Conservation (phyloP, 1,139 yeast genomes). For the Blastobotrys raffinosifermentans region DNA sequence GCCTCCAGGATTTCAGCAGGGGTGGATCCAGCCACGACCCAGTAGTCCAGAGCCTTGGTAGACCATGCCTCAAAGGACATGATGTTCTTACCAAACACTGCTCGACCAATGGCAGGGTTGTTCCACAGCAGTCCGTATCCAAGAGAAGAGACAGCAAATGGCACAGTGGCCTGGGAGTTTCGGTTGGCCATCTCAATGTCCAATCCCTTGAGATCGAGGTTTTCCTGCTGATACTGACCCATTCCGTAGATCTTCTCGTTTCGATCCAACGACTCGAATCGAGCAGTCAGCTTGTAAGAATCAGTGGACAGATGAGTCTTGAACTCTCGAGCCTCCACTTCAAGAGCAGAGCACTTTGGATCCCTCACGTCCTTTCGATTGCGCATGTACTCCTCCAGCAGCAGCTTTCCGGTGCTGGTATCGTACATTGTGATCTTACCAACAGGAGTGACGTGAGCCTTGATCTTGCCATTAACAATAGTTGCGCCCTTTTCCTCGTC, state of each 20-base stretch:
- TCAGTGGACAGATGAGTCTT: conserved; percentile 10
- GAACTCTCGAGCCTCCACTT: conserved; percentile 17
- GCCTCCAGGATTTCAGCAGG: conserved; percentile 14
- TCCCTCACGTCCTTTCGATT: conserved; percentile 14
- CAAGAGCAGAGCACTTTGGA: conserved; percentile 14
- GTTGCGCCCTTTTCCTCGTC: conserved; percentile 1
- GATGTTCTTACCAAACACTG: conserved; percentile 15
- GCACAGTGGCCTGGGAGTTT: conserved; percentile 18
- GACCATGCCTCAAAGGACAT: conserved; percentile 16
- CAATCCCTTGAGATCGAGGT: conserved; percentile 14
- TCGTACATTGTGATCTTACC: conserved; percentile 14
- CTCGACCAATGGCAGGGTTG: conserved; percentile 16
- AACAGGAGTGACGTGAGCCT: conserved; percentile 8
- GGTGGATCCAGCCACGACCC: conserved; percentile 16
- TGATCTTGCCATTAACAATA: conserved; percentile 13
- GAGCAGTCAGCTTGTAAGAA: conserved; percentile 11
- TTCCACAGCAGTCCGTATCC: conserved; percentile 18
- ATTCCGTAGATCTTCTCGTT: conserved; percentile 17
- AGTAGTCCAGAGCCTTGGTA: conserved; percentile 14
- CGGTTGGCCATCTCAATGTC: conserved; percentile 17
- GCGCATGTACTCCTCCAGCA: conserved; percentile 15
- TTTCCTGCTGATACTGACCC: conserved; percentile 18
- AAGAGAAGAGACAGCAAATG: conserved; percentile 15
- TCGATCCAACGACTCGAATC: conserved; percentile 14
- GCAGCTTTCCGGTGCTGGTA: conserved; percentile 11